These are phyloP conservation scores for Castanea sativa DNA, from an alignment of 306 rosid species.

Conservation along the genomic window DNA sequence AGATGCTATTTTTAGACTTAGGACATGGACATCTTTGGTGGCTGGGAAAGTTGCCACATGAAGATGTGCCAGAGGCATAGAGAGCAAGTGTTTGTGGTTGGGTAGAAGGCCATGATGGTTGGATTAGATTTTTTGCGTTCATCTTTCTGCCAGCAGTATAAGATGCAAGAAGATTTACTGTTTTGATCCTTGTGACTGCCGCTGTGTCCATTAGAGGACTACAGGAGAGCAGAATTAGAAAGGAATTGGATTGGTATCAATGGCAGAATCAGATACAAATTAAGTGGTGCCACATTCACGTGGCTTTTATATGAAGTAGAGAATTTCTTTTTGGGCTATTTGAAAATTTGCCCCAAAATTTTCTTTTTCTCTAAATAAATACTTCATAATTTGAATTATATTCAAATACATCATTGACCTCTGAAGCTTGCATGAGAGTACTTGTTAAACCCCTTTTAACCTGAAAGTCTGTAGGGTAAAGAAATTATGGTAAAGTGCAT, in stretches of 20 bases:
- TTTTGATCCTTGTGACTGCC: constrained; percentile 15
- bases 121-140: not conserved
- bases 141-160: not conserved
- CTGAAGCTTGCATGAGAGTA: not conserved
- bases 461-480: not conserved
- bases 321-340: not conserved
- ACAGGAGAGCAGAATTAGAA: not conserved
- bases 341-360: not conserved
- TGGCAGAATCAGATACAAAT: not conserved
- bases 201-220: constrained; percentile 14
- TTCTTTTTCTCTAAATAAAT: not conserved
- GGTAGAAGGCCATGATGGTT: constrained; percentile 1
- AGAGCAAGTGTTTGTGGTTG: constrained; percentile 1
- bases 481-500: not conserved
- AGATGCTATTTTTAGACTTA: not conserved
- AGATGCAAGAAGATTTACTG: not conserved
- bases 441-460: not conserved
- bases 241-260: not conserved
- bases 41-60: not conserved
- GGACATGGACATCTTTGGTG: not conserved
- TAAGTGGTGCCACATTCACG: not conserved
- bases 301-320: constrained; percentile 10
- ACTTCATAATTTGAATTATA: not conserved
- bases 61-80: not conserved
- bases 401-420: not conserved